Evolutionary conservation across 257 asterid species (phyloP).

Genomic region (Petunia secreta): DNA sequence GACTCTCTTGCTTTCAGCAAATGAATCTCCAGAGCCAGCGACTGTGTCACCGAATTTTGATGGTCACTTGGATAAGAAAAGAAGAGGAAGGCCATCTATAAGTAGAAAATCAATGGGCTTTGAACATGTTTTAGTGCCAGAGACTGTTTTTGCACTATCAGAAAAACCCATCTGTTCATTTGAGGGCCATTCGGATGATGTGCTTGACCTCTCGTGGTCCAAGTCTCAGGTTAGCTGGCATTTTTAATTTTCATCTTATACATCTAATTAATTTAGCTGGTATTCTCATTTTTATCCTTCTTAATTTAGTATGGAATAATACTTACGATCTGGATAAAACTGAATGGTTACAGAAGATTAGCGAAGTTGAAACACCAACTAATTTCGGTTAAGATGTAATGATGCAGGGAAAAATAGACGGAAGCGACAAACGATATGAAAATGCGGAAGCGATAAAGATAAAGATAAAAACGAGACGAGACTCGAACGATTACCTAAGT

Average conservation of each 20-base stretch:
- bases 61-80: constrained; percentile 69
- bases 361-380: not conserved
- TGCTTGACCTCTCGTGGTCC: constrained; percentile 97
- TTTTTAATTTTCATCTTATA: constrained; percentile 20
- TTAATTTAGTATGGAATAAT: not conserved
- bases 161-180: constrained; percentile 89
- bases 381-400: not conserved
- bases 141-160: constrained; percentile 71
- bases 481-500: too few species aligned
- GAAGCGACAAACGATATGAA: too few species aligned
- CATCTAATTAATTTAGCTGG: not conserved
- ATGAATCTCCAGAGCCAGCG: constrained; percentile 86
- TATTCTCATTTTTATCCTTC: not conserved
- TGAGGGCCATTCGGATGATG: constrained; percentile 83
- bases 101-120: constrained; percentile 78
- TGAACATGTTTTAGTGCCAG: constrained; percentile 87
- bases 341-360: not conserved
- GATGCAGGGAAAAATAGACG: too few species aligned
- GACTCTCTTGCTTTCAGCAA: constrained; percentile 60
- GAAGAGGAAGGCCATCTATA: constrained; percentile 80
- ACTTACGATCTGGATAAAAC: not conserved
- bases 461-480: too few species aligned
- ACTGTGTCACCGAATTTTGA: constrained; percentile 77
- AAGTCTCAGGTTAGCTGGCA: constrained; percentile 82
- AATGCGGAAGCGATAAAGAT: too few species aligned